These are phyloP conservation scores for Collariella sp. DNA, from an alignment of 495 filamentous ascomycete genomes.

Conservation along the genomic window DNA sequence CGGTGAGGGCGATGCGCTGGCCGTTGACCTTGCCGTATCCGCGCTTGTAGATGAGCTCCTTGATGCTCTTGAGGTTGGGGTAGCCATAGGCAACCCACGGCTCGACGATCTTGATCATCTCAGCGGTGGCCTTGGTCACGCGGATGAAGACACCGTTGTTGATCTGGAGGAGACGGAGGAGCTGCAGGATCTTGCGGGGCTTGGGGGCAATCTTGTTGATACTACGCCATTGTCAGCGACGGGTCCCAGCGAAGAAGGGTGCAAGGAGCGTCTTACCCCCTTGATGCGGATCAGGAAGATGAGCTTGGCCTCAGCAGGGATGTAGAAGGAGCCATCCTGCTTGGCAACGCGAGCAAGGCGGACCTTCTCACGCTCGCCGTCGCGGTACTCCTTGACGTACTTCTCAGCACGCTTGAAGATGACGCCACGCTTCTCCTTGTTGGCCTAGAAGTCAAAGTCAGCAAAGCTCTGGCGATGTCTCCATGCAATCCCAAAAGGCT, in stretches of 20 bases:
- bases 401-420: conserved; percentile 99
- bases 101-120: conserved; percentile 98
- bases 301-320: conserved; percentile 88
- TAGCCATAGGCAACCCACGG: conserved; percentile 98
- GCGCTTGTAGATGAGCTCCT: conserved; percentile 99
- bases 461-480: conserved; percentile 17
- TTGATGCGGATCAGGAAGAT: conserved; percentile 99
- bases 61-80: conserved; percentile 97
- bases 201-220: conserved; percentile 99
- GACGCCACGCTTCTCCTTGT: conserved; percentile 91
- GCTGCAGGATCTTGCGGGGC: conserved; percentile 99
- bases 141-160: conserved; percentile 99
- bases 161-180: conserved; percentile 98
- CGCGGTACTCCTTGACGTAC: conserved; percentile 98
- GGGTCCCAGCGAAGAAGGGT: neutral
- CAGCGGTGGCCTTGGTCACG: conserved; percentile 92
- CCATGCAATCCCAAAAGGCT: conserved; percentile 11
- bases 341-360: conserved; percentile 81
- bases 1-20: conserved; percentile 90
- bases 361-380: conserved; percentile 96
- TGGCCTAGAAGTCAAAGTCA: conserved; percentile 56
- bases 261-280: conserved; percentile 49
- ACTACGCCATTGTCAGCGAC: conserved; percentile 40
- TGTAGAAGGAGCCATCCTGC: conserved; percentile 86
- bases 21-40: conserved; percentile 96